Base-by-base conservation (phyloP, 768 basidiomycete species). In the Tylopilus rubrobrunneus region DNA sequence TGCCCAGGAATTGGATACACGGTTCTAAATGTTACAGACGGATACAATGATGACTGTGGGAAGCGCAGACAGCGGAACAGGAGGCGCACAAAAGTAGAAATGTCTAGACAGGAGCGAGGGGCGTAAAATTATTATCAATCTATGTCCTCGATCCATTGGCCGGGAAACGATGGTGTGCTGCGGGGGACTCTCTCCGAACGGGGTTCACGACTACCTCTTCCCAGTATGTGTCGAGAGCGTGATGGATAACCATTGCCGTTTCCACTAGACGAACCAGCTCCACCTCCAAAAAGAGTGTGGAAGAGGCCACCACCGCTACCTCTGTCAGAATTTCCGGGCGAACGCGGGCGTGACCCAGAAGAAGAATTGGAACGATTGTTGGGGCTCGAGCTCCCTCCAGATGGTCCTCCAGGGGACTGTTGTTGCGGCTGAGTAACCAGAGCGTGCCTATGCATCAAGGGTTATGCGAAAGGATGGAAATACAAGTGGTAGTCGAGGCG, bases 391-490 rank as follows among this genome's bases (percentile, higher is more conserved):
- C 60, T 51, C 21, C 57, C 67, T 28, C 62, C 71, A n/a, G 71
- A 52, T 29, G 59, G 44, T 10, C 68, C 62, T 5, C 56, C 62
- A 31, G 70, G 62, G 28, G 63, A 11, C 27, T 70, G 67, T 39
- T 71, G 72, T 34, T 71, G 68, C 7, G 87, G 86, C 63, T 91
- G 88, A 21, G 86, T 77, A 12, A 89, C 72, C 4, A 91, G 73
- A 44, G 86, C 82, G 64, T 82, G 74, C 59, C 87, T 89, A 56
- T 44, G 28, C 23, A 9, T 34, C 52, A 28, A 45, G 23, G 52
- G 33, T 67, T 49, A 57, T n/a, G 46, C 11, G 23, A 19, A 39
- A 37, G 10, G 17, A 51, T 36, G 17, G 28, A 48, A 43, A 33
- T 8, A 31, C 36, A 44, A 49, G 15, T 39, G 39, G 45, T 0